phyloP scores from a whole-genome alignment of 192 early-diverging fungal species.

The Fimicolochytrium jonesii region DNA sequence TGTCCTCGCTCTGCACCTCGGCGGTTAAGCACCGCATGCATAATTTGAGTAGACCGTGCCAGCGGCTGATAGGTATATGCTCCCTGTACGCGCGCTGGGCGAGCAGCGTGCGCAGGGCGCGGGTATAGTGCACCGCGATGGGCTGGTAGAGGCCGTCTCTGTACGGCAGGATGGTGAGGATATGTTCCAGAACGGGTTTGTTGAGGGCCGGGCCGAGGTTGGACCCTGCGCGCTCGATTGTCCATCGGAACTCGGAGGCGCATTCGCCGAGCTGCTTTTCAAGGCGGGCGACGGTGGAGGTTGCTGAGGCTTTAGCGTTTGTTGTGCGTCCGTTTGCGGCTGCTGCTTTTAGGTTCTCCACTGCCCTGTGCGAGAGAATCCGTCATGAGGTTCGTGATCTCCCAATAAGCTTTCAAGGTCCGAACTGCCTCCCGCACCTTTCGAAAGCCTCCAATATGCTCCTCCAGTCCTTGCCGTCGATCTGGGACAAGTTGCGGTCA shows the following conservation, averaged over 20 bases:
- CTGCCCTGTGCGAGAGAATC: not conserved
- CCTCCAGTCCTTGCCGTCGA: constrained; percentile 2
- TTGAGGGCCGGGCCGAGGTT: not conserved
- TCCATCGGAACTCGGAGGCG: constrained; percentile 8
- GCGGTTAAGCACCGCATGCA: constrained; percentile 1
- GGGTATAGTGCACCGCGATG: constrained; percentile 5
- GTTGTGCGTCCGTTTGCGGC: not conserved
- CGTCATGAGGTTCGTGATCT: not conserved
- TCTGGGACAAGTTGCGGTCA: not conserved
- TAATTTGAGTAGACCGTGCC: constrained; percentile 9
- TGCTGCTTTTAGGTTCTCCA: constrained; percentile 16
- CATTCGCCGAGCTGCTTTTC: not conserved
- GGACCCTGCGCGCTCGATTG: not conserved
- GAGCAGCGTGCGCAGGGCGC: constrained; percentile 8
- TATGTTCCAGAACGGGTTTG: constrained; percentile 13
- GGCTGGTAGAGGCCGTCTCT: constrained; percentile 16
- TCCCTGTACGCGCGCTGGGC: constrained; percentile 5
- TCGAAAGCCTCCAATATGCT: not conserved
- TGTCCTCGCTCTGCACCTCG: not conserved
- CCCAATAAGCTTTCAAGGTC: not conserved
- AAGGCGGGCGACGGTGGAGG: not conserved
- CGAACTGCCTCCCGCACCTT: not conserved
- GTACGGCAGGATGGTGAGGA: constrained; percentile 16
- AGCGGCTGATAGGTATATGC: constrained; percentile 1
- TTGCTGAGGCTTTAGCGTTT: not conserved